Evolutionary conservation across 768 basidiomycete species (phyloP).

Genomic region (Boletus reticuloceps): DNA sequence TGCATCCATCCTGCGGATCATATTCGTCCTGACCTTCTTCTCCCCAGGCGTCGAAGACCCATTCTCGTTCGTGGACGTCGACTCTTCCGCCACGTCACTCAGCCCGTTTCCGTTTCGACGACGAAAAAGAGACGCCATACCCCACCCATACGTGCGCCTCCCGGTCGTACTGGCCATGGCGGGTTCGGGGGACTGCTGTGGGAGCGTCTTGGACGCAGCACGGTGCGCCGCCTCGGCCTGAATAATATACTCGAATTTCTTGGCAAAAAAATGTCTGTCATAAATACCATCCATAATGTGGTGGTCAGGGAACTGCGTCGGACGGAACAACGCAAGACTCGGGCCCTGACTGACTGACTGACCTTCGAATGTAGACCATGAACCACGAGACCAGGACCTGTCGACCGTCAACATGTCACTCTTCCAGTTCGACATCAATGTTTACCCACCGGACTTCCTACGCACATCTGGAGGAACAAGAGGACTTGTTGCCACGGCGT

Average conservation of each 20-base stretch:
- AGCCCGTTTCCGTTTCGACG: slow-evolving; percentile 19
- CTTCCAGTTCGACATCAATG: too few relatives aligned
- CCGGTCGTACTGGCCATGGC: slow-evolving; percentile 17
- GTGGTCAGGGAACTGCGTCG: too few relatives aligned
- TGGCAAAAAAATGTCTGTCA: slow-evolving; percentile 64
- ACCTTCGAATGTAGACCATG: slow-evolving; percentile 78
- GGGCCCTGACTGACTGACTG: slow-evolving; percentile 23
- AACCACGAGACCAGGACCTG: slow-evolving; percentile 81
- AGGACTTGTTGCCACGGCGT: slow-evolving; percentile 69
- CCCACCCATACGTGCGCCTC: slow-evolving; percentile 23
- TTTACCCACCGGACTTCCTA: slow-evolving; percentile 66
- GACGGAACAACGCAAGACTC: too few relatives aligned
- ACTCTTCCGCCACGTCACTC: slow-evolving; percentile 26
- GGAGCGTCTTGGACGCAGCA: slow-evolving; percentile 18
- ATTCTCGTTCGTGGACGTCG: slow-evolving; percentile 11
- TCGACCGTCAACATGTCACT: background rate
- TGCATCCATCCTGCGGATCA: slow-evolving; percentile 74
- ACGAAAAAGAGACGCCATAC: slow-evolving; percentile 33
- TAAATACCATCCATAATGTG: background rate
- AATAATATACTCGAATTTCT: slow-evolving; percentile 62
- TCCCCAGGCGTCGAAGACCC: slow-evolving; percentile 9
- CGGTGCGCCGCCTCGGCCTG: slow-evolving; percentile 39
- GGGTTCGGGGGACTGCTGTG: slow-evolving; percentile 13
- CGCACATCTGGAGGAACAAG: slow-evolving; percentile 74
- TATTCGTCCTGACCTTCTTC: slow-evolving; percentile 53